These are phyloP conservation scores for Bothriochloa decipiens DNA, from an alignment of 176 grass and related monocot genomes.

Conservation along the genomic window DNA sequence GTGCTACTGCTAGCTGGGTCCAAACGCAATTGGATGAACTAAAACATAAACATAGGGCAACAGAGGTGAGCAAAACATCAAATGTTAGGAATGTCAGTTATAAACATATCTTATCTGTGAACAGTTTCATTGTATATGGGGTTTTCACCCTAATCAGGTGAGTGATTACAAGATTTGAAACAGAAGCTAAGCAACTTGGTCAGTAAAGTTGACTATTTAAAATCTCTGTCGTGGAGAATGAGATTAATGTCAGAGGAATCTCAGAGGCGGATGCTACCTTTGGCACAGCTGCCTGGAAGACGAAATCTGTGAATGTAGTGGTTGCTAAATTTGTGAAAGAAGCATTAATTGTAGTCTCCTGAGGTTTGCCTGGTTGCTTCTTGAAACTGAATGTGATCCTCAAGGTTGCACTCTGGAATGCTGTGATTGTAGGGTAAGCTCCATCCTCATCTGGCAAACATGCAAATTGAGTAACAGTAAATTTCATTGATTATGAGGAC, in stretches of 20 bases:
- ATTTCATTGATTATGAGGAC: slow-evolving; percentile 4
- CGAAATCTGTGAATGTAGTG: slow-evolving; percentile 73
- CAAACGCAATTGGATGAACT: slow-evolving; percentile 88
- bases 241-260: neutral
- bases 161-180: slow-evolving; percentile 16
- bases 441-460: slow-evolving; percentile 51
- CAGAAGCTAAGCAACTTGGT: slow-evolving; percentile 19
- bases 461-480: slow-evolving; percentile 33
- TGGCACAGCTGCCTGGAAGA: slow-evolving; percentile 98
- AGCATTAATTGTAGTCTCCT: slow-evolving; percentile 70
- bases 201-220: neutral
- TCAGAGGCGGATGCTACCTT: slow-evolving; percentile 62
- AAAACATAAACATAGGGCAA: slow-evolving; percentile 41
- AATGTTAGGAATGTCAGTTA: neutral
- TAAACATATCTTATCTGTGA: neutral
- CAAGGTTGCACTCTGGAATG: slow-evolving; percentile 87
- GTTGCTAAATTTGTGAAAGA: slow-evolving; percentile 90
- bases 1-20: slow-evolving; percentile 85
- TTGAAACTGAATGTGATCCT: slow-evolving; percentile 83
- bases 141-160: slow-evolving; percentile 20
- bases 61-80: slow-evolving; percentile 15
- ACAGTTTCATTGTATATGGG: neutral
- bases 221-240: neutral
- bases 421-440: slow-evolving; percentile 69
- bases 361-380: slow-evolving; percentile 76